A percentile compares a stretch with the other conserved stretches of the same genome.
Evolutionary conservation across 306 rosid genomes (phyloP).

Genomic region (Vigna nakashimae): DNA sequence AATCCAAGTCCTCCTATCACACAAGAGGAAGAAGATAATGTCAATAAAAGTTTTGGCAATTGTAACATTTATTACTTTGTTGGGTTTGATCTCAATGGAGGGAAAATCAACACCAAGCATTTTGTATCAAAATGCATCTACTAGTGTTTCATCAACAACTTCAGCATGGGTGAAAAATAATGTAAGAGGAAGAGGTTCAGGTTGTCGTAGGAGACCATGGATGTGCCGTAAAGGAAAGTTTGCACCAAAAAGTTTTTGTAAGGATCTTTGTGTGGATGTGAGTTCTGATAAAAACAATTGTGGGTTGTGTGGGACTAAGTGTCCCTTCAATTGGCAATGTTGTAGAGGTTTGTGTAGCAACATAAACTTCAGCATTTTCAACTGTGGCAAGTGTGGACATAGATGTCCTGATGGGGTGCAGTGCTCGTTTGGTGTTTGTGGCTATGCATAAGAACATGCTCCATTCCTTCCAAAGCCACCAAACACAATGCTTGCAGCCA

Average conservation of each 20-base stretch:
- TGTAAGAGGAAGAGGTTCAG: slow-evolving; percentile 29
- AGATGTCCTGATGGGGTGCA: slow-evolving; percentile 52
- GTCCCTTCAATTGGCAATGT: slow-evolving; percentile 61
- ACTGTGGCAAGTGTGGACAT: slow-evolving; percentile 79
- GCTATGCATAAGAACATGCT: slow-evolving; percentile 48
- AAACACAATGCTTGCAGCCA: too few relatives aligned
- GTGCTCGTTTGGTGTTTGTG: slow-evolving; percentile 75
- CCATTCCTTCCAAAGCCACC: neutral
- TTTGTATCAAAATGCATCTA: slow-evolving; percentile 23
- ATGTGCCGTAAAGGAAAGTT: slow-evolving; percentile 46
- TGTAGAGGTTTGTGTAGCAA: slow-evolving; percentile 63
- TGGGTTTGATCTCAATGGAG: slow-evolving; percentile 33
- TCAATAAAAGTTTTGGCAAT: slow-evolving; percentile 16
- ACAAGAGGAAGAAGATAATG: slow-evolving; percentile 12
- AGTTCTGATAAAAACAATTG: slow-evolving; percentile 59
- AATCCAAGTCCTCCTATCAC: neutral
- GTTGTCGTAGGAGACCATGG: slow-evolving; percentile 55
- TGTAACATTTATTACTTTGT: slow-evolving; percentile 22
- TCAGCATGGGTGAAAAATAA: slow-evolving; percentile 57
- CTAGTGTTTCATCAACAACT: slow-evolving; percentile 49
- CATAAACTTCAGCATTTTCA: slow-evolving; percentile 48
- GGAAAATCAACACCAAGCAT: slow-evolving; percentile 6
- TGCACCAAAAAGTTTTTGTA: slow-evolving; percentile 53
- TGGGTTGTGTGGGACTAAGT: slow-evolving; percentile 58
- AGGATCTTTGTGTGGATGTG: slow-evolving; percentile 64